Conservation (phyloP, 2,329 filamentous ascomycete genomes). For the Nigrospora osmanthi region DNA sequence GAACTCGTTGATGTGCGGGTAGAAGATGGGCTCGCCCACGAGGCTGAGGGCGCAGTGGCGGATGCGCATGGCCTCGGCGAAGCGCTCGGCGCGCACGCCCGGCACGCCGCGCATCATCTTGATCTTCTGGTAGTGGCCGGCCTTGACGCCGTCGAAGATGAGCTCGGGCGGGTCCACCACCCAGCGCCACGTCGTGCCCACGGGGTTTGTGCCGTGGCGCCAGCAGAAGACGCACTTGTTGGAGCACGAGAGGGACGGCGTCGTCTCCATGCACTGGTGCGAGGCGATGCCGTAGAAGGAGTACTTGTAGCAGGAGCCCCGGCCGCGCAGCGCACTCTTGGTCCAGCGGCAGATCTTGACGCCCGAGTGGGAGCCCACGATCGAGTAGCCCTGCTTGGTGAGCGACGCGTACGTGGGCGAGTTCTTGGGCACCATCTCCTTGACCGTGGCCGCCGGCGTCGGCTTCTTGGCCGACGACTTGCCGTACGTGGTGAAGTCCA, state of each 20-base stretch:
- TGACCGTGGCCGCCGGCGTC: slow-evolving; percentile 42
- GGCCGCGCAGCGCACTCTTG: slow-evolving; percentile 87
- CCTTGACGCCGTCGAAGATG: slow-evolving; percentile 86
- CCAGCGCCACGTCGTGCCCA: slow-evolving; percentile 96
- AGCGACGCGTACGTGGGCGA: slow-evolving; percentile 84
- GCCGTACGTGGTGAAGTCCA: slow-evolving; percentile 79
- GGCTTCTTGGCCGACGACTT: slow-evolving; percentile 40
- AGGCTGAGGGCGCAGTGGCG: slow-evolving; percentile 86
- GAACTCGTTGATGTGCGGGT: slow-evolving; percentile 94
- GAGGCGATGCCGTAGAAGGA: slow-evolving; percentile 96
- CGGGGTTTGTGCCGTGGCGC: slow-evolving; percentile 95
- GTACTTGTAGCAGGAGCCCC: slow-evolving; percentile 95
- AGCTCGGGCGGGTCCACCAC: slow-evolving; percentile 82
- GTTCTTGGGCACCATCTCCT: slow-evolving; percentile 90
- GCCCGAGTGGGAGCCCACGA: slow-evolving; percentile 89
- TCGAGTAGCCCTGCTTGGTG: slow-evolving; percentile 94
- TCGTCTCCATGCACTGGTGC: slow-evolving; percentile 97
- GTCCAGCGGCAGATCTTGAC: slow-evolving; percentile 99
- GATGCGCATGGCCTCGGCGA: slow-evolving; percentile 87
- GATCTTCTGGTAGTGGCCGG: slow-evolving; percentile 93
- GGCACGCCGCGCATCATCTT: slow-evolving; percentile 94
- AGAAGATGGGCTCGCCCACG: slow-evolving; percentile 98
- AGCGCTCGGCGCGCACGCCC: slow-evolving; percentile 84
- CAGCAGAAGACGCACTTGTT: slow-evolving; percentile 99
- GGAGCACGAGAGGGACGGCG: slow-evolving; percentile 87